These are phyloP conservation scores for Dacryopinax primogenitus DNA, from an alignment of 768 basidiomycete genomes.

Conservation along the genomic window DNA sequence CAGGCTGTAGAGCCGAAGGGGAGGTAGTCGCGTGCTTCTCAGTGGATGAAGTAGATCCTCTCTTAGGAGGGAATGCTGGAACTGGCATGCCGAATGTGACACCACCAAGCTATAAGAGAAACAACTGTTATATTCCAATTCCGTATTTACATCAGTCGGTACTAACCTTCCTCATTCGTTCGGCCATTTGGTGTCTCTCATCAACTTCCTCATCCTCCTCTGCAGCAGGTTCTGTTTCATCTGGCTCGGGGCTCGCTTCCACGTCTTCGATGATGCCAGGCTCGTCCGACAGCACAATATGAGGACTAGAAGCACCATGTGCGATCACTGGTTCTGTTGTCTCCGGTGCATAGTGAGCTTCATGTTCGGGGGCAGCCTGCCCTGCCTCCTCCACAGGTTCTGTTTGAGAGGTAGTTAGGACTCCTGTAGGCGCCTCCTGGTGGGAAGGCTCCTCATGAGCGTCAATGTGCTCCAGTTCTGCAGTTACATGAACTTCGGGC, in stretches of 20 bases:
- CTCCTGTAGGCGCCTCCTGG: not conserved
- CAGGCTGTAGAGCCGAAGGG: not conserved
- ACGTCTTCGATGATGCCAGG: not conserved
- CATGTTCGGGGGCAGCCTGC: not conserved
- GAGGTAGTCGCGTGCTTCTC: not conserved
- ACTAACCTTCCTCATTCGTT: constrained; percentile 85
- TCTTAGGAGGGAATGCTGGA: not conserved
- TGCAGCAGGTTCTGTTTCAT: not conserved
- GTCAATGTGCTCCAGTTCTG: not conserved
- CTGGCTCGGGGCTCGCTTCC: not conserved
- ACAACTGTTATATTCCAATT: not conserved
- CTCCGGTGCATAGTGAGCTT: not conserved
- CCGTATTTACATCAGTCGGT: constrained; percentile 1
- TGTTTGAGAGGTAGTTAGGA: not conserved
- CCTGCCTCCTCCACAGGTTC: not conserved
- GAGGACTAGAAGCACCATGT: not conserved
- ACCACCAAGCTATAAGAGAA: not conserved
- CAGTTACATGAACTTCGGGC: not conserved
- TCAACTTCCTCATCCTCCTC: constrained; percentile 25
- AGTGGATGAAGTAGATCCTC: not conserved
- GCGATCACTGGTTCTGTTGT: not conserved
- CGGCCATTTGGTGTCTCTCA: constrained; percentile 63
- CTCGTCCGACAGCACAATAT: not conserved
- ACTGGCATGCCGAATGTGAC: constrained; percentile 5
- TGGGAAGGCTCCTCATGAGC: too few relatives aligned